Evolutionary conservation across 2,329 filamentous ascomycete species (phyloP).

Genomic region (Sarocladium brachiariae): DNA sequence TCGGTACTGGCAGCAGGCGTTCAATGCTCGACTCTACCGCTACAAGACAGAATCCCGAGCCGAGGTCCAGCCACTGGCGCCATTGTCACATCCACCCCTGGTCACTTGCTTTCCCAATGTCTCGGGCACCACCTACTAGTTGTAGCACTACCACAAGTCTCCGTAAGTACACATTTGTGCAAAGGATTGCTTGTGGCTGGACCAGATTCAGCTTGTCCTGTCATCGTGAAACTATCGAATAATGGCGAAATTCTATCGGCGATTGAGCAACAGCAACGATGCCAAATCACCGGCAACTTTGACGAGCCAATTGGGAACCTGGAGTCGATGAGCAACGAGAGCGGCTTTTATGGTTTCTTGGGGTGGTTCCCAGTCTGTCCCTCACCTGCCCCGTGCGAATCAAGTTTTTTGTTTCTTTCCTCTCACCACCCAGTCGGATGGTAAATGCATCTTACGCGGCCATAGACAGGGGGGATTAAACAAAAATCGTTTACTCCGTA

Average conservation of each 20-base stretch:
- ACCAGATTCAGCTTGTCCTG: too few species aligned
- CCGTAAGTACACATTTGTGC: not conserved
- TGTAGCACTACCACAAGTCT: not conserved
- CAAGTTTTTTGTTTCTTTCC: too few species aligned
- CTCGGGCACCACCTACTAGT: not conserved
- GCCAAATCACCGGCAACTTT: not conserved
- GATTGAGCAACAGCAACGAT: not conserved
- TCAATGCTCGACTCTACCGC: too few species aligned
- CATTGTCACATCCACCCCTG: not conserved
- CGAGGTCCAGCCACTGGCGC: not conserved
- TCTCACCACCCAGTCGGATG: slow-evolving; percentile 3
- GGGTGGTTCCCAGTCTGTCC: not conserved
- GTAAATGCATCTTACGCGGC: slow-evolving; percentile 6
- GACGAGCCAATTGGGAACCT: not conserved
- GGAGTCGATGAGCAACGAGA: too few species aligned
- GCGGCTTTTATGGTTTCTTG: too few species aligned
- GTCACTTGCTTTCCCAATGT: not conserved
- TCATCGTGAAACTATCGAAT: not conserved
- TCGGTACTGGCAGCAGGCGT: not conserved
- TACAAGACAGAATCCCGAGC: too few species aligned
- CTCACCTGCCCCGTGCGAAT: not conserved
- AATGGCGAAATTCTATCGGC: not conserved
- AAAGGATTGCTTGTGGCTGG: not conserved
- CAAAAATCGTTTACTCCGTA: too few species aligned
- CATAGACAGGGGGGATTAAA: not conserved